A percentile compares a stretch with the other conserved stretches of the same genome.
Conservation (phyloP, 2,329 filamentous ascomycete genomes). For the Fusarium acutatum region DNA sequence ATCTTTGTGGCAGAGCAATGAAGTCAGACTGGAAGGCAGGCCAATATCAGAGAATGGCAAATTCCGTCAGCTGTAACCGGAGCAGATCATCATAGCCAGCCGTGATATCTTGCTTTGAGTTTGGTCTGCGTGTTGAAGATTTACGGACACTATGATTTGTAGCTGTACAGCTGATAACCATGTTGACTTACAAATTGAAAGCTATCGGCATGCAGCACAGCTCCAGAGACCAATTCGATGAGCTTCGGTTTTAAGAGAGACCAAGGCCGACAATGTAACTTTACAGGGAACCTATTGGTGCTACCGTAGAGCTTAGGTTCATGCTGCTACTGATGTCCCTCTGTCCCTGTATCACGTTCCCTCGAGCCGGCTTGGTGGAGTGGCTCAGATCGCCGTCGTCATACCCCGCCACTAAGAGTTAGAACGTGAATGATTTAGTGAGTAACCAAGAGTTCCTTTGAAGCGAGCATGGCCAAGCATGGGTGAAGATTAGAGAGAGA, state of each 20-base stretch:
- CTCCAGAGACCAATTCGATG: background rate
- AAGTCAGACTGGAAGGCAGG: slow-evolving; percentile 9
- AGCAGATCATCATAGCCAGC: background rate
- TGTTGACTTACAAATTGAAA: background rate
- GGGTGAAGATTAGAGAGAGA: background rate
- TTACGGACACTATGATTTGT: background rate
- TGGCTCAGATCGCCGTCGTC: slow-evolving; percentile 35
- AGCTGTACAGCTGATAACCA: slow-evolving; percentile 10
- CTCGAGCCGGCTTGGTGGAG: slow-evolving; percentile 34
- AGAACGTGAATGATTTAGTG: slow-evolving; percentile 5
- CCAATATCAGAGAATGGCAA: background rate
- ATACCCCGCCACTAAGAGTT: slow-evolving; percentile 35
- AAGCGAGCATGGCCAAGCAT: background rate
- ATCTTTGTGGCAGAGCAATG: background rate
- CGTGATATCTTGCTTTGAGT: background rate
- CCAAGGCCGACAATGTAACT: background rate
- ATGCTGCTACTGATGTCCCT: background rate
- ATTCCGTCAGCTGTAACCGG: background rate
- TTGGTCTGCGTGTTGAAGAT: background rate
- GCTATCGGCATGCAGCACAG: background rate
- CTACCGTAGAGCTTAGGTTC: background rate
- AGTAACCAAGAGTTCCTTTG: background rate
- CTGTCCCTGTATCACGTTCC: slow-evolving; percentile 30
- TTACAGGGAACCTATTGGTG: slow-evolving; percentile 12
- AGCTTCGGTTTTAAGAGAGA: background rate